A percentile compares a stretch with the other conserved stretches of the same genome.
phyloP scores from a whole-genome alignment of 768 basidiomycete species.

The Thelephora ganbajun region DNA sequence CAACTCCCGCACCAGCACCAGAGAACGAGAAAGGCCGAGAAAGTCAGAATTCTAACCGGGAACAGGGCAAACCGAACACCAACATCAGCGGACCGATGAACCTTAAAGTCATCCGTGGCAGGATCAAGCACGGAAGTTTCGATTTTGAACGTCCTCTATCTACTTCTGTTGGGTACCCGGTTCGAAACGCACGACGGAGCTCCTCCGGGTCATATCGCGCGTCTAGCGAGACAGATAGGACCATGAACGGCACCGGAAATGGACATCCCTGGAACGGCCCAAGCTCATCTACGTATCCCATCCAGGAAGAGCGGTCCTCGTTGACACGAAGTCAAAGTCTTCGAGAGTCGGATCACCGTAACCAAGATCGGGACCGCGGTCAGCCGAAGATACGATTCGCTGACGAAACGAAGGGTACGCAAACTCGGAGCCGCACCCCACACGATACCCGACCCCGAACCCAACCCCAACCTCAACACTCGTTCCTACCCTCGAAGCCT shows the following conservation, averaged over 20 bases:
- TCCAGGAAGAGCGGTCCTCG: background rate
- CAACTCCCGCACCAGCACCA: background rate
- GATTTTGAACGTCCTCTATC: slow-evolving; percentile 59
- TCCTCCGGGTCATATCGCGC: background rate
- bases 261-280: background rate
- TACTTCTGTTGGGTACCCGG: background rate
- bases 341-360: background rate
- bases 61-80: background rate
- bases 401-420: no score
- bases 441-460: no score
- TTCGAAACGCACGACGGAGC: background rate
- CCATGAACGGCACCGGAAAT: background rate
- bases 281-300: background rate
- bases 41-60: background rate
- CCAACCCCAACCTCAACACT: no score
- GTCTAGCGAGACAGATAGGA: background rate
- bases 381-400: no score
- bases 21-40: background rate
- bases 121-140: slow-evolving; percentile 58
- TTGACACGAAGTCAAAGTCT: background rate
- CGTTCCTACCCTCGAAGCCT: no score
- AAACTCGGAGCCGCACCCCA: no score
- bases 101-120: background rate
- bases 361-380: background rate
- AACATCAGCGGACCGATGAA: background rate